These are phyloP conservation scores for Yamadazyma pseudoaaseri DNA, from an alignment of 1,139 yeast species.

Conservation along the genomic window DNA sequence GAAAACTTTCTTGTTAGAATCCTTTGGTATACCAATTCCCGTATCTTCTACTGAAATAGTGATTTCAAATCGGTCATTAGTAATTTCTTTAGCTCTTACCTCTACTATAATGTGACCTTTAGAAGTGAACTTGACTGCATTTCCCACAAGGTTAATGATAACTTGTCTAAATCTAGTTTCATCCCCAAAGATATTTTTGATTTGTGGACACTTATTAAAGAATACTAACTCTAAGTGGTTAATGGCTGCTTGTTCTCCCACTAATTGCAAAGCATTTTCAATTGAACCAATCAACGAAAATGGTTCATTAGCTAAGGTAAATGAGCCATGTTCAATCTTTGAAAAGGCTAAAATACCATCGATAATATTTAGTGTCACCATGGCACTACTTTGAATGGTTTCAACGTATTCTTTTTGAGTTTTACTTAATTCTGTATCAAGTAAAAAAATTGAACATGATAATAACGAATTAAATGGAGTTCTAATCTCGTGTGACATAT, in stretches of 20 bases:
- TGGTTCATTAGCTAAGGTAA: constrained; percentile 45
- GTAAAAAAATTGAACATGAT: constrained; percentile 52
- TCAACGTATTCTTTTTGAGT: constrained; percentile 56
- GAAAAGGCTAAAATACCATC: constrained; percentile 59
- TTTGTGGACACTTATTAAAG: constrained; percentile 41
- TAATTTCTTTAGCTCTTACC: constrained; percentile 27
- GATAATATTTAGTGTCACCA: constrained; percentile 53
- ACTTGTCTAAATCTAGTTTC: constrained; percentile 53
- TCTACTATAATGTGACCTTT: constrained; percentile 47
- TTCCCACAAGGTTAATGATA: constrained; percentile 54
- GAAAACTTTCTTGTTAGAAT: constrained; percentile 48
- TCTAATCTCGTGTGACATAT: constrained; percentile 60
- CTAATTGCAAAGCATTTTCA: constrained; percentile 51
- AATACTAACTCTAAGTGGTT: constrained; percentile 50
- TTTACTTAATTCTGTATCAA: constrained; percentile 48
- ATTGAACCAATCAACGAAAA: constrained; percentile 52
- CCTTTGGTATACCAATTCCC: constrained; percentile 61
- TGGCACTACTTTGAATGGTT: constrained; percentile 51
- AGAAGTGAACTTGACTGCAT: constrained; percentile 56
- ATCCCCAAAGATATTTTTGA: constrained; percentile 49
- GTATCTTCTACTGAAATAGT: constrained; percentile 49
- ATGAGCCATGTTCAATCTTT: constrained; percentile 56
- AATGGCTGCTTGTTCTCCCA: constrained; percentile 51
- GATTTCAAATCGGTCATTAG: constrained; percentile 41
- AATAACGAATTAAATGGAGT: constrained; percentile 58